Evolutionary conservation across 345 rosid genomes (phyloP), one percentile per base, ranked within the genome.

Genomic region (Brassica rapa): DNA sequence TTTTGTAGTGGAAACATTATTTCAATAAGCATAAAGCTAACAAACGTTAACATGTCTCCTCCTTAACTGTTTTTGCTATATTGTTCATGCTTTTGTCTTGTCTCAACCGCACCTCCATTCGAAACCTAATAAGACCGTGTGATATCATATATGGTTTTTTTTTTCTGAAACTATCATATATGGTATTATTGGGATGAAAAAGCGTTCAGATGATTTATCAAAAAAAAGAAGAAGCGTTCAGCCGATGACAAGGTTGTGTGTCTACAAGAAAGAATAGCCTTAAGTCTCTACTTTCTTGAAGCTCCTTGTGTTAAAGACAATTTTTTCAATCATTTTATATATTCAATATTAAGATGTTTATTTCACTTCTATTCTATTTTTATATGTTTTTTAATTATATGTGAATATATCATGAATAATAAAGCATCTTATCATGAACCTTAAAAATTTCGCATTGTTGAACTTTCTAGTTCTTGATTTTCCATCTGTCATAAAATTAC

Each of bases 401-500:
- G 49, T 27, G 32, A 39, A 37, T 25, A 64, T 55, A 37, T 39
- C 21, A 70, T 27, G 27, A 5, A 60, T n/a, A 49, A 4, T 41
- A 66, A 72, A 78, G 55, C 55, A 23, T 72, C 56, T 72, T 72
- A 72, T 72, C 66, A 46, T 8, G 23, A 43, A 29, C 46, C 27
- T 15, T 12, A 29, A 62, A 62, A 19, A 8, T 4, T 41, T 66
- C 7, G 11, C 56, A 41, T 12, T 63, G n/a, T 27, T 65, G 19
- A 65, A 21, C 66, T 55, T 35, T 21, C 66, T 27, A 6, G 6
- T 66, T 62, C 39, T 67, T 63, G 14, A 4, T 37, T 53, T 63
- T 72, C 63, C 82, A 66, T 57, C 3, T 78, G 82, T 78, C 82
- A 7, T 59, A 68, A 60, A 57, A 10, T 33, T 72, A 78, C 63